phyloP scores from a whole-genome alignment of 352 stramenopile genomes.

The Stramenopiles sp. region DNA sequence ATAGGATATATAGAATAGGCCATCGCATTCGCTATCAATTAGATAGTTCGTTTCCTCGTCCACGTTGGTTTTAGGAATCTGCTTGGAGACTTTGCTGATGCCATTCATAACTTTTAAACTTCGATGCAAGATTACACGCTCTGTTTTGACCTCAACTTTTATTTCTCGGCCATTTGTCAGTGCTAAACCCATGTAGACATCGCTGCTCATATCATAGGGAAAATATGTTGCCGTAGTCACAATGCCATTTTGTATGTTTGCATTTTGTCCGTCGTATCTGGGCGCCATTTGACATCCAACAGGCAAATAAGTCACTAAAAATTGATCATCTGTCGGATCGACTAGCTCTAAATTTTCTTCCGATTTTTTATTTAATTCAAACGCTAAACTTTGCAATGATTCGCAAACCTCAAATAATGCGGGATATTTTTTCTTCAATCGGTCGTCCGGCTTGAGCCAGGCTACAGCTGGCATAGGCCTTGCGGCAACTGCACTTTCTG shows the following conservation, averaged over 20 bases:
- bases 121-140: neutral
- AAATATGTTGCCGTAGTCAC: neutral
- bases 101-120: neutral
- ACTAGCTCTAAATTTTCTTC: neutral
- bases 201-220: neutral
- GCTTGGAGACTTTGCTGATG: neutral
- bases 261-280: neutral
- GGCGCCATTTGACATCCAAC: neutral
- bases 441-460: constrained; percentile 20
- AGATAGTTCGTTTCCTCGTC: too few species aligned
- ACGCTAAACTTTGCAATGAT: constrained; percentile 46
- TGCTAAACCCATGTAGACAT: neutral
- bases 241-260: neutral
- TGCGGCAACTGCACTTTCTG: too few species aligned
- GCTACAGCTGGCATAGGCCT: neutral
- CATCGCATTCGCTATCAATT: too few species aligned
- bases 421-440: constrained; percentile 31
- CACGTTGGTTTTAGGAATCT: too few species aligned
- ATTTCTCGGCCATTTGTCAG: neutral
- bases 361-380: constrained; percentile 51
- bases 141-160: neutral
- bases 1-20: too few species aligned
- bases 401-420: constrained; percentile 45
- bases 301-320: neutral
- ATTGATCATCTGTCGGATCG: neutral